Evolutionary conservation across 306 rosid species (phyloP).

Genomic region (Hylodesmum podocarpum): DNA sequence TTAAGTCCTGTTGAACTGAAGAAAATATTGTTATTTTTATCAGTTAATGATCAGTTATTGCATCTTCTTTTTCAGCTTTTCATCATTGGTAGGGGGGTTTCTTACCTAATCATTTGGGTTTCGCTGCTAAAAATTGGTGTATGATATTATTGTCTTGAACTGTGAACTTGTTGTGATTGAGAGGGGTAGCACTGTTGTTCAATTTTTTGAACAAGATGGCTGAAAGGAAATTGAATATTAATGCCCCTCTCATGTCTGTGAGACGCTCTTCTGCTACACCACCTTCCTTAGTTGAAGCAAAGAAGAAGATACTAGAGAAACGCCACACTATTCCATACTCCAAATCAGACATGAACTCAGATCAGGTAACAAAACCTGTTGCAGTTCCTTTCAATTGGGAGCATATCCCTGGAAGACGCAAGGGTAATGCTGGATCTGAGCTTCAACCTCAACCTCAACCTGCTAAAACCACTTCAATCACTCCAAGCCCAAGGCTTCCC

Average conservation of each 20-base stretch:
- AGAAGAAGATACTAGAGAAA: constrained; percentile 46
- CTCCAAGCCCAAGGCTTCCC: constrained; percentile 69
- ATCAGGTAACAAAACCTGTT: constrained; percentile 73
- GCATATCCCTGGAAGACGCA: constrained; percentile 76
- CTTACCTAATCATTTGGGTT: constrained; percentile 8
- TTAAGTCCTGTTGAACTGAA: constrained; percentile 4
- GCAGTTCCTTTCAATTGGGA: constrained; percentile 97
- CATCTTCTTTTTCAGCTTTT: constrained; percentile 34
- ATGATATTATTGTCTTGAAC: constrained; percentile 6
- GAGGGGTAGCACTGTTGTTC: constrained; percentile 25
- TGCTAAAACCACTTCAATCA: constrained; percentile 35
- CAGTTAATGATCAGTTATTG: not conserved
- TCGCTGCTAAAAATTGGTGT: not conserved
- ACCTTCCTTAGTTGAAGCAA: constrained; percentile 41
- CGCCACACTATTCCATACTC: constrained; percentile 42
- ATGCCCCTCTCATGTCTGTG: constrained; percentile 86
- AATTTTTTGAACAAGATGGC: constrained; percentile 49
- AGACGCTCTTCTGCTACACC: constrained; percentile 65
- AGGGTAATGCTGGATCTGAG: constrained; percentile 46
- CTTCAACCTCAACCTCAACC: constrained; percentile 39
- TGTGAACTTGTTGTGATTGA: constrained; percentile 15
- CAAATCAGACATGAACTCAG: constrained; percentile 46
- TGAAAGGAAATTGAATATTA: constrained; percentile 73
- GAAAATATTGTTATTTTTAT: not conserved
- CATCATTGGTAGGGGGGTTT: constrained; percentile 23